phyloP scores from a whole-genome alignment of 139 green algal genomes.

The Deuterostichococcus epilithicus region DNA sequence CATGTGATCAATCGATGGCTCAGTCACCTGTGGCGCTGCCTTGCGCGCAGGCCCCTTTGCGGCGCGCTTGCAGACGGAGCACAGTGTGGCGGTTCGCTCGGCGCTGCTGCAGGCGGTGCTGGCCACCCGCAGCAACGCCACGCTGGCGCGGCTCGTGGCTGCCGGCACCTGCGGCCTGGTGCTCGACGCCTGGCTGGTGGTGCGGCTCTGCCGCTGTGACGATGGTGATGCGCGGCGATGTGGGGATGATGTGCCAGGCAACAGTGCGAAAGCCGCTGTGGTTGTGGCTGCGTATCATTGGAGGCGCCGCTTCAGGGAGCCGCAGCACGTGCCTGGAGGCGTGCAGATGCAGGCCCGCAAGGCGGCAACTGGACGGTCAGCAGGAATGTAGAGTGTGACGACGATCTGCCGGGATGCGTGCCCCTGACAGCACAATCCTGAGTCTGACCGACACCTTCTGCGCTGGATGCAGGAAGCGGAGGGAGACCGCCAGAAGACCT shows the following conservation, averaged over 20 bases:
- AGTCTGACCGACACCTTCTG: no score
- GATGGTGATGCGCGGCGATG: not conserved
- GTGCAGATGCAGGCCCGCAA: no score
- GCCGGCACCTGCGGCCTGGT: conserved; percentile 2
- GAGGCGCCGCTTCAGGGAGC: no score
- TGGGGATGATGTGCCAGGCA: no score
- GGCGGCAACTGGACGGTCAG: no score
- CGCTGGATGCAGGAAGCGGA: conserved; percentile 3
- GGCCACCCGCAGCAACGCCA: conserved; percentile 2
- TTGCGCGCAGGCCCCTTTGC: conserved; percentile 4
- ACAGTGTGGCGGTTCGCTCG: conserved; percentile 8
- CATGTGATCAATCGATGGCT: no score
- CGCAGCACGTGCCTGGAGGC: no score
- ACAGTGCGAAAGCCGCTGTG: no score
- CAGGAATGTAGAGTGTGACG: no score
- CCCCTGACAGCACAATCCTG: no score
- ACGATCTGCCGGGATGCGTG: no score
- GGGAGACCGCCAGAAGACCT: conserved; percentile 16
- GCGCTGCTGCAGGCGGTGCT: conserved; percentile 4
- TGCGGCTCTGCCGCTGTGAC: not conserved
- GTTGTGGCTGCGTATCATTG: no score
- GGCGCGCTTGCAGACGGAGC: not conserved
- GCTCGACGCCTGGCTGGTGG: not conserved
- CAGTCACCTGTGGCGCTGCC: not conserved
- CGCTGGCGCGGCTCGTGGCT: not conserved